Evolutionary conservation across 2,329 filamentous ascomycete species (phyloP).

Genomic region (Pseudogymnoascus sp.): DNA sequence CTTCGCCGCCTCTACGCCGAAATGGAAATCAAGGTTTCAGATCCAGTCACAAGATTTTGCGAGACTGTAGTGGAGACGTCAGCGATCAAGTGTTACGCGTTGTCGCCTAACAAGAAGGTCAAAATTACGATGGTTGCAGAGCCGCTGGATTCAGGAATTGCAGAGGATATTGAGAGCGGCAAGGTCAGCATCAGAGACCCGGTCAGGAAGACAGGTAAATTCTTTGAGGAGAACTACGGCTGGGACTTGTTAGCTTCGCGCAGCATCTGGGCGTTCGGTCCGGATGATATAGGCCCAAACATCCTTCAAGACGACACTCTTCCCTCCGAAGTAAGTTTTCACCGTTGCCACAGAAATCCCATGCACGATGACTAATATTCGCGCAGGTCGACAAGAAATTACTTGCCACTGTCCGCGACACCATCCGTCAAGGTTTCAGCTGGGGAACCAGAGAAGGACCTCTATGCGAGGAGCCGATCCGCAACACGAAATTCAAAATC

Average conservation of each 20-base stretch:
- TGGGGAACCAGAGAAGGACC: constrained; percentile 96
- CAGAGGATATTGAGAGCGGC: constrained; percentile 86
- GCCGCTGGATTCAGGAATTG: constrained; percentile 88
- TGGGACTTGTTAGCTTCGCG: constrained; percentile 92
- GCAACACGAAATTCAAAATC: constrained; percentile 95
- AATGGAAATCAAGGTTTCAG: constrained; percentile 98
- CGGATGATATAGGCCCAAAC: constrained; percentile 89
- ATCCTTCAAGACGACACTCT: constrained; percentile 95
- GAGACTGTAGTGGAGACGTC: constrained; percentile 97
- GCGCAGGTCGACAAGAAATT: constrained; percentile 79
- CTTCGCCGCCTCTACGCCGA: constrained; percentile 88
- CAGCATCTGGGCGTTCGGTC: constrained; percentile 98
- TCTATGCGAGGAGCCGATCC: constrained; percentile 96
- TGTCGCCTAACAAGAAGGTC: constrained; percentile 99
- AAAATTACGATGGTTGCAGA: constrained; percentile 98
- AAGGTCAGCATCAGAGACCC: constrained; percentile 88
- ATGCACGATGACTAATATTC: constrained; percentile 5
- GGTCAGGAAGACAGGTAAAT: constrained; percentile 86
- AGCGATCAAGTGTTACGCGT: constrained; percentile 93
- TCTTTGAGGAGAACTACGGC: constrained; percentile 94
- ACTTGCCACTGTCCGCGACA: constrained; percentile 79
- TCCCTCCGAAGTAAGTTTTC: constrained; percentile 64
- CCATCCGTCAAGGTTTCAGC: constrained; percentile 89
- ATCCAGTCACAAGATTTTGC: constrained; percentile 94
- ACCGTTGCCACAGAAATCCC: background rate